Evolutionary conservation across 129 eudicot genomes (phyloP).

Genomic region (Calendula officinalis): DNA sequence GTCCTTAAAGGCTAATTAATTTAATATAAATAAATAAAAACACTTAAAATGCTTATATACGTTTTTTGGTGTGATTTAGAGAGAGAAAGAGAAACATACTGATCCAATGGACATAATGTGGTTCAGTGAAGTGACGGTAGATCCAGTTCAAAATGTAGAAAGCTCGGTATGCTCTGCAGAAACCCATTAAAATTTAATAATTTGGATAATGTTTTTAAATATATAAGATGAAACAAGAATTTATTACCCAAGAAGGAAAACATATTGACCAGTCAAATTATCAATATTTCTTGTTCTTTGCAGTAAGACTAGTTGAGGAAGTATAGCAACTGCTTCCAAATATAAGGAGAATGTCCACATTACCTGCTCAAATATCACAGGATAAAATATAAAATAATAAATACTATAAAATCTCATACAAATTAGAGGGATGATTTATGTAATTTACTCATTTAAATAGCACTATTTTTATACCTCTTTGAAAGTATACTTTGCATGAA

Average conservation of each 20-base stretch:
- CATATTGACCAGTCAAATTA: slow-evolving; percentile 93
- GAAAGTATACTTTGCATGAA: slow-evolving; percentile 71
- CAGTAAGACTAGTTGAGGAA: slow-evolving; percentile 91
- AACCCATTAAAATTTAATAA: slow-evolving; percentile 9
- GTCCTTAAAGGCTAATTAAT: background rate
- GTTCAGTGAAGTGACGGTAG: slow-evolving; percentile 92
- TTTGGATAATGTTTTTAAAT: background rate
- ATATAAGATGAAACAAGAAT: background rate
- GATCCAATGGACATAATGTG: slow-evolving; percentile 89
- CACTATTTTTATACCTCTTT: slow-evolving; percentile 56
- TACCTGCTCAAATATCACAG: slow-evolving; percentile 40
- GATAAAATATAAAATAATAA: too few species aligned
- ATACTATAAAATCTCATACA: too few species aligned
- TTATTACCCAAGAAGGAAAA: slow-evolving; percentile 80
- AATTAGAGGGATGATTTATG: too few species aligned
- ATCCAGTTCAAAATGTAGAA: slow-evolving; percentile 87
- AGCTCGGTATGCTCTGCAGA: slow-evolving; percentile 81
- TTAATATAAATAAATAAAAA: too few species aligned
- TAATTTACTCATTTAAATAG: background rate
- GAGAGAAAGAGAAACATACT: slow-evolving; percentile 32
- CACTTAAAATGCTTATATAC: background rate
- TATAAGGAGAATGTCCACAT: slow-evolving; percentile 88
- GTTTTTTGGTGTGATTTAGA: background rate
- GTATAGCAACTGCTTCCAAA: slow-evolving; percentile 91
- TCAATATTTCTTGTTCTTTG: slow-evolving; percentile 93